These are phyloP conservation scores for Penicillium riverlandense DNA, from an alignment of 495 filamentous ascomycete genomes.

Conservation along the genomic window DNA sequence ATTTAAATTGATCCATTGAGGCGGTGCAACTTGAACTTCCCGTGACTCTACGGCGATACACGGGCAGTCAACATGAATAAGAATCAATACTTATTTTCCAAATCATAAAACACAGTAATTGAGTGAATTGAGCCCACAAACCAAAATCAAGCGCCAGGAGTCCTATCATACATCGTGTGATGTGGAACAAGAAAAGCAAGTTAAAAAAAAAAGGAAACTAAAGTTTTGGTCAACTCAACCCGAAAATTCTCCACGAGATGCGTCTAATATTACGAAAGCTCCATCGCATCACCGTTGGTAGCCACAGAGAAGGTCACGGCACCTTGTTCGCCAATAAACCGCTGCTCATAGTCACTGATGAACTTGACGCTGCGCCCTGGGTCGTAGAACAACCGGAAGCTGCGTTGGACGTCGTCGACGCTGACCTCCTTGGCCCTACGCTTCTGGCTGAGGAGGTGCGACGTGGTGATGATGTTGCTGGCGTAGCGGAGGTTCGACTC, in stretches of 20 bases:
- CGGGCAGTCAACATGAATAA: no score
- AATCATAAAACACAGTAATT: no score
- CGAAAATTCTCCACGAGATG: no score
- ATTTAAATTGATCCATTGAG: no score
- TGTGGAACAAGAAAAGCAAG: conserved; percentile 22
- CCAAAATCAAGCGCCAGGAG: conserved; percentile 23
- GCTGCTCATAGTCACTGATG: conserved; percentile 81
- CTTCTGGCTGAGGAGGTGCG: conserved; percentile 74
- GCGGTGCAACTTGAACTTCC: no score
- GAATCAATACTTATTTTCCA: no score
- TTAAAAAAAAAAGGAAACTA: conserved; percentile 3
- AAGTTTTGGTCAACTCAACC: conserved; percentile 11
- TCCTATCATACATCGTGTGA: conserved; percentile 41
- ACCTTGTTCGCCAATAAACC: conserved; percentile 84
- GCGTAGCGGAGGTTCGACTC: conserved; percentile 90
- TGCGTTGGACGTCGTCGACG: conserved; percentile 83
- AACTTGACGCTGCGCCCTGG: conserved; percentile 81
- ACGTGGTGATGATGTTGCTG: conserved; percentile 92
- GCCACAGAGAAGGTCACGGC: conserved; percentile 60
- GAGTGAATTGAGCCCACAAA: no score
- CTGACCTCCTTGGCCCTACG: conserved; percentile 72
- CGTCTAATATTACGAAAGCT: conserved; percentile 49
- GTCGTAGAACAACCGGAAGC: conserved; percentile 91
- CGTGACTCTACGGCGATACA: no score
- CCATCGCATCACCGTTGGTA: conserved; percentile 78